Base-by-base conservation (phyloP, 139 green algal genomes). In the Dunaliella primolecta region DNA sequence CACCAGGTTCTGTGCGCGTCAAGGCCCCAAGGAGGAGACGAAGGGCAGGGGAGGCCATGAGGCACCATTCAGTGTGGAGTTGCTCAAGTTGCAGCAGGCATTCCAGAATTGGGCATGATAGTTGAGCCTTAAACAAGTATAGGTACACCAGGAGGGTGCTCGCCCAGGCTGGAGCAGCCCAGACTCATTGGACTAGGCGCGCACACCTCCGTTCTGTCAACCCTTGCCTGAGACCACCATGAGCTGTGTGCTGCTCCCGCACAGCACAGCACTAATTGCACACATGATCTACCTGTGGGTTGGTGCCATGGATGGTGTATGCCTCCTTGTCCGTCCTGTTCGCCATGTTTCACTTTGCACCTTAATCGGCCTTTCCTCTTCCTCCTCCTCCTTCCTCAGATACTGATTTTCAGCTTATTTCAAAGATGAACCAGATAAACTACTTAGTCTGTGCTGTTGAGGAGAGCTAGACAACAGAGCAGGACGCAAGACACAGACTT, bases 301-400 rank as follows among this genome's bases (percentile, higher is more conserved):
- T 98, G 34, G 95, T 98, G 21, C 95, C 95, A 87, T 98, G 93
- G 2, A 98, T 90, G 27, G 84, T 88, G 11, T 64, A 76, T 0
- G 94, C 95, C 21, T 90, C 80, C 3, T 89, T 88, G 71, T 98
- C 95, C 25, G 96, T 98, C 11, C 91, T 85, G 84, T 98, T 98
- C 0, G 96, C 96, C 96, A 98, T 98, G 71, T 38, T 37, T 29
- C 38, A 11, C 75, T 30, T n/a, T 80, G 75, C 71, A 15, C 27
- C 2, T 3, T 32, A 32, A 15, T 15, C 15, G 7, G 46, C 46
- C 15, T 7, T 64, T 15, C 15, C 46, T 15, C 46, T 64, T 15
- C 46, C 15, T 64, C 46, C 21, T 31, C 3, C 71, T 77, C 29
- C 71, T 11, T 77, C 20, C 20, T 72, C 20, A 72, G 20, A n/a